These are phyloP conservation scores for Yamadazyma scolyti DNA, from an alignment of 805 yeast genomes.

Conservation along the genomic window DNA sequence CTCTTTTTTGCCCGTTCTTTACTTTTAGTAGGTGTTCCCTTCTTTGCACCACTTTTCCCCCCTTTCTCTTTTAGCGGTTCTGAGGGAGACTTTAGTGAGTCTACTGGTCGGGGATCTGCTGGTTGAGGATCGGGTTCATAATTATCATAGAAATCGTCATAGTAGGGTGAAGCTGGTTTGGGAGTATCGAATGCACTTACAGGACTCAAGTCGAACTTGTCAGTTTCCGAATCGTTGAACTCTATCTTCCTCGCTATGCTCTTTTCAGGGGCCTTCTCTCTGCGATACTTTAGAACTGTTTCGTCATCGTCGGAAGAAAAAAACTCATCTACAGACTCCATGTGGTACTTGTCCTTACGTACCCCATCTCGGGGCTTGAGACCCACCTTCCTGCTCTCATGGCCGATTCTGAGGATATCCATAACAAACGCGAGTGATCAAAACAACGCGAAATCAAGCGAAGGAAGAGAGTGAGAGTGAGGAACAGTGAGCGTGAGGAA, in stretches of 20 bases:
- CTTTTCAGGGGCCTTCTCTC: not conserved
- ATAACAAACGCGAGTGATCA: conserved; percentile 13
- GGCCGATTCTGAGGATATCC: conserved; percentile 49
- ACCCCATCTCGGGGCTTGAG: conserved; percentile 44
- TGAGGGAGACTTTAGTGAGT: too few species aligned
- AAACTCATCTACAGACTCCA: conserved; percentile 70
- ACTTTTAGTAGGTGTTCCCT: too few species aligned
- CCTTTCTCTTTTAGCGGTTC: too few species aligned
- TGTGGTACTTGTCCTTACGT: conserved; percentile 53
- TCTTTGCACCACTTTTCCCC: too few species aligned
- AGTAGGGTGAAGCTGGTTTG: too few species aligned
- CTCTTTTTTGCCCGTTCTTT: too few species aligned
- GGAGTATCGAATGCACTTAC: too few species aligned
- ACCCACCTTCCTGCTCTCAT: conserved; percentile 66
- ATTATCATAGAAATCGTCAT: too few species aligned
- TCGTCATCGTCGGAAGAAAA: conserved; percentile 48
- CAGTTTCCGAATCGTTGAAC: conserved; percentile 32
- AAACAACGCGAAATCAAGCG: conserved; percentile 6
- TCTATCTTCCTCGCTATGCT: conserved; percentile 30
- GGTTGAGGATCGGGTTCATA: too few species aligned
- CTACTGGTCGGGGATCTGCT: too few species aligned
- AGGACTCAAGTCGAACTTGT: conserved; percentile 27
- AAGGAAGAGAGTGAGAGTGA: too few species aligned
- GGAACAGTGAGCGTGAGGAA: too few species aligned
- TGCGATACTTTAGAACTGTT: conserved; percentile 1